Evolutionary conservation across 2,329 filamentous ascomycete genomes (phyloP).

Genomic region (Apiospora koreana): DNA sequence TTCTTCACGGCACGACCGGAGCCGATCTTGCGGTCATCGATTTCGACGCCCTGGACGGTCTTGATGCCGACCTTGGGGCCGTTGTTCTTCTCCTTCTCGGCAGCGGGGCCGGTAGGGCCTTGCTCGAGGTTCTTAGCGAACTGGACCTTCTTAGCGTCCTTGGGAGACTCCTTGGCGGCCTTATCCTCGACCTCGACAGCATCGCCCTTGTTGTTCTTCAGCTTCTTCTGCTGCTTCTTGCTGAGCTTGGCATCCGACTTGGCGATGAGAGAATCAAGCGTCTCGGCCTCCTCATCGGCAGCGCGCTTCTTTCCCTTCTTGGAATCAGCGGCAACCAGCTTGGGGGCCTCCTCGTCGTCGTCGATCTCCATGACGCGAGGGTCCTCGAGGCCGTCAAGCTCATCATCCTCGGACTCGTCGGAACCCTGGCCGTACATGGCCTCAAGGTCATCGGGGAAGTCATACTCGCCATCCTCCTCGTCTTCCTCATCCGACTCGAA

Average conservation of each 20-base stretch:
- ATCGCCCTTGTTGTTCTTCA: slow-evolving; percentile 97
- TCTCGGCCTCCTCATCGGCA: slow-evolving; percentile 69
- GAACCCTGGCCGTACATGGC: slow-evolving; percentile 69
- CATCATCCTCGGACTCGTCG: slow-evolving; percentile 69
- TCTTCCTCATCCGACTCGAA: slow-evolving; percentile 64
- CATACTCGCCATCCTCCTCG: slow-evolving; percentile 73
- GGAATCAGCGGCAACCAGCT: slow-evolving; percentile 49
- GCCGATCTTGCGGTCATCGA: slow-evolving; percentile 95
- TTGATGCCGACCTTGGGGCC: slow-evolving; percentile 68
- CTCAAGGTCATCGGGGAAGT: slow-evolving; percentile 77
- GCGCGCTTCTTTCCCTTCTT: slow-evolving; percentile 88
- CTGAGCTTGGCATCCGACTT: slow-evolving; percentile 74
- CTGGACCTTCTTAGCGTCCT: slow-evolving; percentile 75
- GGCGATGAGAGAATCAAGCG: slow-evolving; percentile 82
- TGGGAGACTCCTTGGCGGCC: slow-evolving; percentile 62
- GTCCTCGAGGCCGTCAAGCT: slow-evolving; percentile 75
- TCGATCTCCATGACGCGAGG: slow-evolving; percentile 84
- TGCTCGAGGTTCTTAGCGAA: slow-evolving; percentile 99
- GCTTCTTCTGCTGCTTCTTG: slow-evolving; percentile 98
- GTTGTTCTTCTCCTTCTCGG: slow-evolving; percentile 47
- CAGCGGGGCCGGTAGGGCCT: slow-evolving; percentile 77
- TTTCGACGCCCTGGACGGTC: slow-evolving; percentile 82
- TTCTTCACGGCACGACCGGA: slow-evolving; percentile 83
- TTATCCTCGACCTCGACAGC: slow-evolving; percentile 64
- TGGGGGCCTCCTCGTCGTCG: slow-evolving; percentile 70